Percentiles rank a stretch among this genome's conserved stretches.
phyloP scores from a whole-genome alignment of 768 basidiomycete genomes.

The Lenzites betulinus region DNA sequence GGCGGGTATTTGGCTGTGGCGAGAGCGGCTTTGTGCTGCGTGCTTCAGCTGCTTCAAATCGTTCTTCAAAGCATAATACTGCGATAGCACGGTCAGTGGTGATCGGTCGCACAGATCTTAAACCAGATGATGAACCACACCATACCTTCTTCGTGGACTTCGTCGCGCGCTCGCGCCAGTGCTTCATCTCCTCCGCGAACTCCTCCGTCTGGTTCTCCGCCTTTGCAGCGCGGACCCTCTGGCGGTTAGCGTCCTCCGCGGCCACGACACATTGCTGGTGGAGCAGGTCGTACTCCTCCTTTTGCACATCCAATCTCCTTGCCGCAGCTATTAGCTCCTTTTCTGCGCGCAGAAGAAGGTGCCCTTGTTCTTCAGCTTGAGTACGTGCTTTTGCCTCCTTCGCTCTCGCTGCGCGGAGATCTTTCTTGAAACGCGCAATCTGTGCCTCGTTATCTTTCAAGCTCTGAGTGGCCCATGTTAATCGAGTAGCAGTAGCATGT shows the following conservation, averaged over 20 bases:
- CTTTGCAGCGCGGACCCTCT: neutral
- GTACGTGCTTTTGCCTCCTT: slow-evolving; percentile 4
- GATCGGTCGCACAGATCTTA: too few species aligned
- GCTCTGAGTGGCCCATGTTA: neutral
- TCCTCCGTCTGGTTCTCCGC: neutral
- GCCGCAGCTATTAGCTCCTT: neutral
- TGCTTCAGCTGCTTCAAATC: slow-evolving; percentile 6
- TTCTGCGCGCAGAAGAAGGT: neutral
- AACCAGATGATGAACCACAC: too few species aligned
- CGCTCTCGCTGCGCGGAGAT: neutral
- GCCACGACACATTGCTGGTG: slow-evolving; percentile 7
- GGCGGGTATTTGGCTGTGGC: neutral
- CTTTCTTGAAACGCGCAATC: slow-evolving; percentile 3
- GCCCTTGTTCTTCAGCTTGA: neutral
- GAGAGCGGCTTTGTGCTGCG: neutral
- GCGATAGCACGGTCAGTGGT: neutral
- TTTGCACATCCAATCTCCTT: neutral
- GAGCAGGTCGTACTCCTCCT: neutral
- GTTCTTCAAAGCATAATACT: slow-evolving; percentile 14
- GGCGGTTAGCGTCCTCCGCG: slow-evolving; percentile 4
- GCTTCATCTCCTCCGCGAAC: neutral
- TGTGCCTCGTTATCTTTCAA: slow-evolving; percentile 6
- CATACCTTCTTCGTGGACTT: slow-evolving; percentile 18
- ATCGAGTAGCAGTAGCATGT: neutral
- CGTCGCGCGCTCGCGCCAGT: slow-evolving; percentile 9